A percentile compares a stretch with the other conserved stretches of the same genome.
phyloP scores from a whole-genome alignment of 331 rosid species.

The Quercus tomentella region DNA sequence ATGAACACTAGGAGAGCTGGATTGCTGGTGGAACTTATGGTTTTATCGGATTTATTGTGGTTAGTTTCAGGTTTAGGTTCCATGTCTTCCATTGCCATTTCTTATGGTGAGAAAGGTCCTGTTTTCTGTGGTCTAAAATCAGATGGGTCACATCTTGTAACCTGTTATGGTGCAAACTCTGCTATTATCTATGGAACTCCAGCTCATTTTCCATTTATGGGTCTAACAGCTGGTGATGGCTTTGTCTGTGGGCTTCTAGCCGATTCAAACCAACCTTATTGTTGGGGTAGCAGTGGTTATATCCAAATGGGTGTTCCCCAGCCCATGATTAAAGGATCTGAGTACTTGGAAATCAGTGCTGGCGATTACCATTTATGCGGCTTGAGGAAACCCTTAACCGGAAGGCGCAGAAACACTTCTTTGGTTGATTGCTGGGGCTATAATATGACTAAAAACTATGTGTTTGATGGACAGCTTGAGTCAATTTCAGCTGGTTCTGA shows the following conservation, averaged over 20 bases:
- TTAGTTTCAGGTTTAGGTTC: constrained; percentile 75
- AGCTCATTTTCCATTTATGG: constrained; percentile 53
- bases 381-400: constrained; percentile 67
- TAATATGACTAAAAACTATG: constrained; percentile 77
- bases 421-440: constrained; percentile 95
- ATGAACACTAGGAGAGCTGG: constrained; percentile 30
- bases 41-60: constrained; percentile 43
- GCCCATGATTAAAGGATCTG: constrained; percentile 62
- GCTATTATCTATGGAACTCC: constrained; percentile 79
- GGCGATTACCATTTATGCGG: constrained; percentile 94
- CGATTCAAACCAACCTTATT: constrained; percentile 78
- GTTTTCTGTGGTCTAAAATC: constrained; percentile 71
- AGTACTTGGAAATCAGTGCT: constrained; percentile 83
- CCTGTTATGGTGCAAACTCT: constrained; percentile 74
- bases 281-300: constrained; percentile 84
- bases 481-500: constrained; percentile 84
- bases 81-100: constrained; percentile 82
- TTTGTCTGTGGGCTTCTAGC: constrained; percentile 85
- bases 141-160: constrained; percentile 86
- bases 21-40: constrained; percentile 29
- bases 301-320: constrained; percentile 88
- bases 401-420: constrained; percentile 54
- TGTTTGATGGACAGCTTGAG: constrained; percentile 67
- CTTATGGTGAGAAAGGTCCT: constrained; percentile 87
- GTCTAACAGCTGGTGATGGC: constrained; percentile 83